phyloP scores from a whole-genome alignment of 345 rosid genomes.

The Eutrema yunnanense region DNA sequence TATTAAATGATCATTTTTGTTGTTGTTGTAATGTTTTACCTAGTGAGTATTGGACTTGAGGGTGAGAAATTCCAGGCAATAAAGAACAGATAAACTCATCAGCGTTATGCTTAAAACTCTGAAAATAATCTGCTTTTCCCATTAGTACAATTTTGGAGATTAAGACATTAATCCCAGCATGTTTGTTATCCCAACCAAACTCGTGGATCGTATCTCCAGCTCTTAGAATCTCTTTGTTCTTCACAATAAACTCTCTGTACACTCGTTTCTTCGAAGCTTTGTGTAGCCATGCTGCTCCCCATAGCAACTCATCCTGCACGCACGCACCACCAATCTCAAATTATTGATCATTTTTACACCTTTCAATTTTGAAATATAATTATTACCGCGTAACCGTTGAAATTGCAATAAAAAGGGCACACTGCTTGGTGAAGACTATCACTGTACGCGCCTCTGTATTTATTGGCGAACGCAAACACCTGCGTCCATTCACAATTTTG shows the following conservation, averaged over 20 bases:
- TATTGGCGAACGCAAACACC: constrained; percentile 88
- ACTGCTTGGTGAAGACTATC: constrained; percentile 55
- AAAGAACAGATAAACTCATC: constrained; percentile 87
- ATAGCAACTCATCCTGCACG: constrained; percentile 80
- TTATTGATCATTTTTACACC: not conserved
- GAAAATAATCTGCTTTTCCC: constrained; percentile 83
- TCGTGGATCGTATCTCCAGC: constrained; percentile 83
- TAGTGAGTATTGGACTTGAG: constrained; percentile 88
- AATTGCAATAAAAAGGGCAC: constrained; percentile 93
- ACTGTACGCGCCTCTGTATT: constrained; percentile 84
- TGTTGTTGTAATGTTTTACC: constrained; percentile 32
- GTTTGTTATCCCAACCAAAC: constrained; percentile 98
- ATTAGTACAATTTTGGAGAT: constrained; percentile 86
- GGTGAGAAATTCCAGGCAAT: constrained; percentile 78
- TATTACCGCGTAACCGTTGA: constrained; percentile 75
- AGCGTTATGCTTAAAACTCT: constrained; percentile 80
- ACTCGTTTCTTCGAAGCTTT: constrained; percentile 65
- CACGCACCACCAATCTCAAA: not conserved
- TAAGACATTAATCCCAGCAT: constrained; percentile 88
- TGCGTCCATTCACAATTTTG: constrained; percentile 11
- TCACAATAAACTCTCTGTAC: constrained; percentile 65
- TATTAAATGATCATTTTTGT: not conserved
- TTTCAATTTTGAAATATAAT: not conserved
- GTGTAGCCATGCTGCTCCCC: constrained; percentile 97
- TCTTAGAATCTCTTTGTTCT: constrained; percentile 60